These are phyloP conservation scores for Rhodotorula babjevae DNA, from an alignment of 768 basidiomycete genomes.

Conservation along the genomic window DNA sequence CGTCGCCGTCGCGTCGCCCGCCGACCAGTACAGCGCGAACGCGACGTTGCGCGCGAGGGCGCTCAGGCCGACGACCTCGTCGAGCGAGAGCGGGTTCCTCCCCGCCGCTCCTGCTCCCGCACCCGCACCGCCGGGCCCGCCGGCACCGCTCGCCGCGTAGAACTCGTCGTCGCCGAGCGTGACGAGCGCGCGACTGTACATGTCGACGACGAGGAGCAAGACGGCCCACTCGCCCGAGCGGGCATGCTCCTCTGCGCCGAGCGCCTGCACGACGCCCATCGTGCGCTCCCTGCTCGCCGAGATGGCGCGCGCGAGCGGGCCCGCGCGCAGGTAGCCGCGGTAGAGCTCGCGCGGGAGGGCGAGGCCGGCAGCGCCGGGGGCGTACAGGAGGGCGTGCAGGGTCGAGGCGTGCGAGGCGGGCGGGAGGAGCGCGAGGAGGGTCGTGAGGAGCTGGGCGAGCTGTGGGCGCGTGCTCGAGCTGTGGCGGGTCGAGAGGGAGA, in stretches of 20 bases:
- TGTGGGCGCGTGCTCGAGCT: slow-evolving; percentile 53
- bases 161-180: slow-evolving; percentile 98
- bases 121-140: slow-evolving; percentile 20
- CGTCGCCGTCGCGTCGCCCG: slow-evolving; percentile 51
- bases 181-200: slow-evolving; percentile 76
- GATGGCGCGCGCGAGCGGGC: slow-evolving; percentile 59
- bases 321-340: slow-evolving; percentile 59
- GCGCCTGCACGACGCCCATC: slow-evolving; percentile 10
- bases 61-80: slow-evolving; percentile 72
- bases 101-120: slow-evolving; percentile 2
- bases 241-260: slow-evolving; percentile 52
- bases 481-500: slow-evolving; percentile 56
- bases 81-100: slow-evolving; percentile 71
- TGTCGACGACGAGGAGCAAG: slow-evolving; percentile 69
- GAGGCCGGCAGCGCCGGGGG: slow-evolving; percentile 51
- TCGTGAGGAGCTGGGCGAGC: slow-evolving; percentile 59
- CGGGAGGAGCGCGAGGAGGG: slow-evolving; percentile 62
- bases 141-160: slow-evolving; percentile 50
- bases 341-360: slow-evolving; percentile 67
- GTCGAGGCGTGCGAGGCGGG: slow-evolving; percentile 53
- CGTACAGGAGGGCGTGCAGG: slow-evolving; percentile 51
- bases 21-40: slow-evolving; percentile 69
- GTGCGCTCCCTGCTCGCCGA: slow-evolving; percentile 4
- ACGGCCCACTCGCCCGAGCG: slow-evolving; percentile 57
- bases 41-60: slow-evolving; percentile 77